phyloP scores from a whole-genome alignment of 805 yeast species.

The Scheffersomyces spartinae region DNA sequence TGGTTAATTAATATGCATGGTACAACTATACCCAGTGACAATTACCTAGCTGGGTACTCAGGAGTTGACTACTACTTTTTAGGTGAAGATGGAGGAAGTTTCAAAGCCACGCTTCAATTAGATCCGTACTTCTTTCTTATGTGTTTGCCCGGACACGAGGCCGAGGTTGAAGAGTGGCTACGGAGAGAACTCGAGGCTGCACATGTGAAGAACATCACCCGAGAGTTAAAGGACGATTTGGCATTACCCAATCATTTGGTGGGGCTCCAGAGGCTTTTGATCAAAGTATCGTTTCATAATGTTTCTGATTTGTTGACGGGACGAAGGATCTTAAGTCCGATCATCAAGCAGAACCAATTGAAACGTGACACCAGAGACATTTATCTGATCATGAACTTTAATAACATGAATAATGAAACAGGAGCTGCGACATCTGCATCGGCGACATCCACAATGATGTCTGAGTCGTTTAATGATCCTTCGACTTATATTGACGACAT shows the following conservation, averaged over 20 bases:
- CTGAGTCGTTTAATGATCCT: slow-evolving; percentile 31
- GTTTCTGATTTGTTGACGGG: slow-evolving; percentile 65
- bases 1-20: slow-evolving; percentile 96
- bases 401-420: slow-evolving; percentile 13
- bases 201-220: slow-evolving; percentile 39
- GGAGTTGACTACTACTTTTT: slow-evolving; percentile 92
- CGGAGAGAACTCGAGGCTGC: slow-evolving; percentile 54
- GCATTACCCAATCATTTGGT: slow-evolving; percentile 75
- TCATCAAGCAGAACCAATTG: slow-evolving; percentile 54
- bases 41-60: slow-evolving; percentile 54
- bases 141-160: slow-evolving; percentile 46
- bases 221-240: slow-evolving; percentile 69
- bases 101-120: slow-evolving; percentile 71
- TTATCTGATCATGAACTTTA: slow-evolving; percentile 44
- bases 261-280: slow-evolving; percentile 55
- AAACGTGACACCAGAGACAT: slow-evolving; percentile 55
- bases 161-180: slow-evolving; percentile 79
- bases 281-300: slow-evolving; percentile 66
- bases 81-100: slow-evolving; percentile 94
- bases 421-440: slow-evolving; percentile 1
- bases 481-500: slow-evolving; percentile 64
- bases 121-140: slow-evolving; percentile 81
- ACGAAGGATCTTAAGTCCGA: slow-evolving; percentile 56
- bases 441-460: background rate
- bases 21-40: slow-evolving; percentile 53